Conservation (phyloP, 2,329 filamentous ascomycete genomes). For the Xylaria sp. region DNA sequence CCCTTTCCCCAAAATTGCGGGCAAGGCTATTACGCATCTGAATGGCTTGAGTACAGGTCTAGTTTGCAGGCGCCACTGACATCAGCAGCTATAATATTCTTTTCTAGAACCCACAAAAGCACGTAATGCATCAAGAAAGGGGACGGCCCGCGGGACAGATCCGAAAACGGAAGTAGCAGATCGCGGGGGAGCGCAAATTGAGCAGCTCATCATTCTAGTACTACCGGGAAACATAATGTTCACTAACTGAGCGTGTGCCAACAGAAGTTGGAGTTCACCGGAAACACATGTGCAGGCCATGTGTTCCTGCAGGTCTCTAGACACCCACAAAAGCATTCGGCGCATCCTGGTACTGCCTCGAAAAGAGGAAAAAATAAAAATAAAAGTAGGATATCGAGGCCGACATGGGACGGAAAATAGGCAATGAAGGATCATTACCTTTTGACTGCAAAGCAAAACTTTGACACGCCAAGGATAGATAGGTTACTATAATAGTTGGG, state of each 20-base stretch:
- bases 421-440: background rate
- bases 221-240: background rate
- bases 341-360: conserved; percentile 3
- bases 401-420: background rate
- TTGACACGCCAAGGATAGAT: background rate
- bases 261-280: conserved; percentile 10
- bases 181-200: conserved; percentile 2
- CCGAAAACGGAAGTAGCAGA: conserved; percentile 32
- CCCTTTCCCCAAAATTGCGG: background rate
- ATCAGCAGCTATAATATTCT: conserved; percentile 19
- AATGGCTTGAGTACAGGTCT: background rate
- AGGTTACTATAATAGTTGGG: background rate
- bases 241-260: background rate
- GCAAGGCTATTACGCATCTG: conserved; percentile 26
- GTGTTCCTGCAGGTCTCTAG: conserved; percentile 4
- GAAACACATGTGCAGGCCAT: conserved; percentile 10
- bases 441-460: background rate
- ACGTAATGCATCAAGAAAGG: conserved; percentile 20
- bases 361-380: background rate
- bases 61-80: conserved; percentile 23
- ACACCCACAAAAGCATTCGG: conserved; percentile 6
- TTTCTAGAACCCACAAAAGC: conserved; percentile 11
- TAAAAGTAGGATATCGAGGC: background rate
- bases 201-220: background rate
- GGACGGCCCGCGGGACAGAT: conserved; percentile 31